Evolutionary conservation across 495 filamentous ascomycete genomes (phyloP), one percentile per base, ranked within the genome.

Genomic region (Xylaria sp.): DNA sequence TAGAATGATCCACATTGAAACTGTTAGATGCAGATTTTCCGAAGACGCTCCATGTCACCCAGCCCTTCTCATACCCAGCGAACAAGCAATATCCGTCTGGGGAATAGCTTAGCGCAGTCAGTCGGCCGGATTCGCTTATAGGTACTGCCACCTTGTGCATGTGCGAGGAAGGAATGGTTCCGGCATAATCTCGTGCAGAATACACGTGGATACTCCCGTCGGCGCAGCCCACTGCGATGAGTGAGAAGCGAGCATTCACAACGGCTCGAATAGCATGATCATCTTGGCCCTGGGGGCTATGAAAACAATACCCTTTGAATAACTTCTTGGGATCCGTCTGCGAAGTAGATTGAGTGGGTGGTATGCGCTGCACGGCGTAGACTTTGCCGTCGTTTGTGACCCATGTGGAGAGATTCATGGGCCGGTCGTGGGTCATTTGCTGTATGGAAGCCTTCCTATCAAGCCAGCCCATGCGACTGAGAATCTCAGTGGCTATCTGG

Each of bases 51-150:
- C 94, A 98, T 43, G 90, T 94, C 17, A 90, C 92, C 97, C 97
- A 99, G 15, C 97, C 97, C 71, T 89, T 90, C 71, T 97, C 92
- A 76, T 94, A 98, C 29, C 96, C 97, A 50, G 92, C 94, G 80
- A 99, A 97, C 5, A 98, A 86, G 76, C 95, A 97, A 77, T 98
- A 98, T 46, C 97, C 97, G 77, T 99, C 97, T 0, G 96, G 93
- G 12, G 97, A 97, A 84, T 97, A 99, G 72, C 78, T 89, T 71
- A 99, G 83, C 31, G 90, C 92, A 4, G 87, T 93, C 55, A 97
- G 79, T 24, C 77, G 74, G 3, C 97, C 97, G 8, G 92, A 89
- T 3, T 89, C 86, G 29, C 82, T 73, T 6, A 80, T 76, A 9
- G 93, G 92, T 2, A 88, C 89, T 9, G 93, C 89, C 0, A 90